Percentiles rank a stretch among this genome's conserved stretches.
These are phyloP conservation scores for Saccharomycopsis hybrid DNA, from an alignment of 1,139 yeast genomes.

Conservation along the genomic window DNA sequence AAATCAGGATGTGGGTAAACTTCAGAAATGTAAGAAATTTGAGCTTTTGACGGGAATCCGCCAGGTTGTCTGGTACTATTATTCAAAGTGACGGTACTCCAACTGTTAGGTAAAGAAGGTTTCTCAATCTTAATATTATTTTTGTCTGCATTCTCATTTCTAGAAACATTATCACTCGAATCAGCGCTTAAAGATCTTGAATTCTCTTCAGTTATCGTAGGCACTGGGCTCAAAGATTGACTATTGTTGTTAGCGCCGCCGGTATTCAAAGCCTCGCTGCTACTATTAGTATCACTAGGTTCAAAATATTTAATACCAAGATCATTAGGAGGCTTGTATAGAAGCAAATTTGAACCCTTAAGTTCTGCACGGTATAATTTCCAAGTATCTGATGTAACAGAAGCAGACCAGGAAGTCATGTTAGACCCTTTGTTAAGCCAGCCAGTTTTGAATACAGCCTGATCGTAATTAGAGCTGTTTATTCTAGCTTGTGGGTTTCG, in stretches of 20 bases:
- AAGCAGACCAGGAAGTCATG: constrained; percentile 38
- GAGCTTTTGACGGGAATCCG: constrained; percentile 12
- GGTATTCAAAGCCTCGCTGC: not conserved
- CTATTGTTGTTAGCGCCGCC: not conserved
- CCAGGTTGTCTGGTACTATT: constrained; percentile 3
- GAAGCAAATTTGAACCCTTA: constrained; percentile 52
- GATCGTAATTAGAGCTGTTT: constrained; percentile 29
- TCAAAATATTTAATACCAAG: constrained; percentile 43
- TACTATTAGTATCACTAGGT: not conserved
- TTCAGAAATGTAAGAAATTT: constrained; percentile 32
- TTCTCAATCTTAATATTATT: not conserved
- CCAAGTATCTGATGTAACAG: constrained; percentile 33
- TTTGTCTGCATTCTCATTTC: not conserved
- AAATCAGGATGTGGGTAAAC: constrained; percentile 66
- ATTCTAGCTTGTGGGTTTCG: constrained; percentile 24
- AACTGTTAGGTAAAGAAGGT: constrained; percentile 1
- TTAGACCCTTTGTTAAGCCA: constrained; percentile 38
- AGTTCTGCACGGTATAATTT: constrained; percentile 56
- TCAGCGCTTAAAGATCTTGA: constrained; percentile 3
- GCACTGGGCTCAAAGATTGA: constrained; percentile 1
- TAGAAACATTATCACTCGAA: not conserved
- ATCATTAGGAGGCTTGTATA: constrained; percentile 49
- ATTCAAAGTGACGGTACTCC: constrained; percentile 3
- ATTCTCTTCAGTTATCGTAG: constrained; percentile 11
- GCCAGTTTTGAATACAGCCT: constrained; percentile 35